phyloP scores from a whole-genome alignment of 306 rosid species.

The Fragaria vesca region DNA sequence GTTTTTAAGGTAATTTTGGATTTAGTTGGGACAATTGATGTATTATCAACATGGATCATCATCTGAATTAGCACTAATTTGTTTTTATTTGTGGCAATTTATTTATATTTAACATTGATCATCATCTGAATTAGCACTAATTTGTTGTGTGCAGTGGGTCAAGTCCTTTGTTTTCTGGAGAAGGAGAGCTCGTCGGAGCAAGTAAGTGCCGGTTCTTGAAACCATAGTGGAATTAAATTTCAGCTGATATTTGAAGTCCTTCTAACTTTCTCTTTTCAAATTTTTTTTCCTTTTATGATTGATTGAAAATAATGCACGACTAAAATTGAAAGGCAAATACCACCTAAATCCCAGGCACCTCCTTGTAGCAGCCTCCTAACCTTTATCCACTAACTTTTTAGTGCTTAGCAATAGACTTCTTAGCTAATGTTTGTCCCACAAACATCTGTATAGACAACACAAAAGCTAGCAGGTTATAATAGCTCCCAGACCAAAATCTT shows the following conservation, averaged over 20 bases:
- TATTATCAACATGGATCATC: not conserved
- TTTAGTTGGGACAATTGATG: not conserved
- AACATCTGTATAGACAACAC: not conserved
- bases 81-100: not conserved
- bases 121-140: slow-evolving; percentile 14
- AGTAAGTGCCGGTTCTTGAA: slow-evolving; percentile 52
- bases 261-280: not conserved
- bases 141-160: slow-evolving; percentile 61
- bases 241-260: not conserved
- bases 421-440: slow-evolving; percentile 1
- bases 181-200: slow-evolving; percentile 72
- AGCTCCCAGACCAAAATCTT: not conserved
- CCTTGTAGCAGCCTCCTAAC: not conserved
- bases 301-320: not conserved
- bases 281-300: not conserved
- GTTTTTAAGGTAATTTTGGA: slow-evolving; percentile 61
- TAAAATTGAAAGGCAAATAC: not conserved
- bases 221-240: not conserved
- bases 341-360: not conserved
- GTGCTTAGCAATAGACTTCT: not conserved
- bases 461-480: not conserved
- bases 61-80: slow-evolving; percentile 20
- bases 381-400: not conserved
- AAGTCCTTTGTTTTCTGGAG: slow-evolving; percentile 71
- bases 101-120: no score